phyloP scores from a whole-genome alignment of 1,284 basidiomycete genomes.

The Phlebopus sp. region DNA sequence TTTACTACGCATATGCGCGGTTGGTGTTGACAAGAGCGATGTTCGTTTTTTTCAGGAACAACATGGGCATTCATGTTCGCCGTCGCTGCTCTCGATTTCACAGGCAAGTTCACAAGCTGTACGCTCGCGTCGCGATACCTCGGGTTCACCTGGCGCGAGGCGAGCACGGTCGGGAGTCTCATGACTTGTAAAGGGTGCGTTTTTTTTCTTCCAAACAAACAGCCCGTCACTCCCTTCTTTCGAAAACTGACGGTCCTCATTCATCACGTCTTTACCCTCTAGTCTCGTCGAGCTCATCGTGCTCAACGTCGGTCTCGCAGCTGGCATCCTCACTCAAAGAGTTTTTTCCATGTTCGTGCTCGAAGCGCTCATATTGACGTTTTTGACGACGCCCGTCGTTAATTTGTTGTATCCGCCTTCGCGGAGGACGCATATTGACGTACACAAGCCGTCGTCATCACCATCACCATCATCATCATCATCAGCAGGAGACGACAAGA shows the following conservation, averaged over 20 bases:
- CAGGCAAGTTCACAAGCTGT: conserved; percentile 81
- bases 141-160: conserved; percentile 80
- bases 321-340: conserved; percentile 73
- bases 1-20: too few species aligned
- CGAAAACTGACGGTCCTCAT: too few species aligned
- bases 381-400: conserved; percentile 87
- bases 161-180: conserved; percentile 82
- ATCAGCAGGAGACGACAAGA: conserved; percentile 5
- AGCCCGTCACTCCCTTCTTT: not conserved
- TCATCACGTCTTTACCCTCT: not conserved
- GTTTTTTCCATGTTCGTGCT: conserved; percentile 92
- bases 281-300: conserved; percentile 91
- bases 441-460: not conserved
- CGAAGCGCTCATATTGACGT: conserved; percentile 83
- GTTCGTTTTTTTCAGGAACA: conserved; percentile 62
- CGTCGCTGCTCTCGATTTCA: conserved; percentile 79
- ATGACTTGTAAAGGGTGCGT: conserved; percentile 94
- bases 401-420: conserved; percentile 74
- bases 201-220: too few species aligned
- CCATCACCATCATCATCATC: too few species aligned
- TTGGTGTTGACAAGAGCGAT: conserved; percentile 42
- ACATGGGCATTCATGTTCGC: conserved; percentile 90
- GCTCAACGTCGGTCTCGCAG: conserved; percentile 87
- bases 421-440: conserved; percentile 45
- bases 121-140: conserved; percentile 64